Conservation (phyloP, 257 asterid species). For the Petrea volubilis region DNA sequence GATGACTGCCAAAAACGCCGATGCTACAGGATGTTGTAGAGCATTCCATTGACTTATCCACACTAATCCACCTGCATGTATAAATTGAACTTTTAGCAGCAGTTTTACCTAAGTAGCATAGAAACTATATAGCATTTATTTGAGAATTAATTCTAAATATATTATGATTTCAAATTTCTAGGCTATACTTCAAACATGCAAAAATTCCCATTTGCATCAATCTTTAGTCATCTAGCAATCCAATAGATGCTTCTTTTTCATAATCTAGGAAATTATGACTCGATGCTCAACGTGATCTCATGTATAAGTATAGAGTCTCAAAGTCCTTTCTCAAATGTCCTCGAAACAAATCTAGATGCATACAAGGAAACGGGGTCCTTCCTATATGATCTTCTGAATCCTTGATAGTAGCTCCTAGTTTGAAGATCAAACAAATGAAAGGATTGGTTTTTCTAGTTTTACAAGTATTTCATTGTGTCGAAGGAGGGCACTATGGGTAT, state of each 20-base stretch:
- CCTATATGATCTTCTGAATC: too few species aligned
- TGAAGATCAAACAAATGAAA: too few species aligned
- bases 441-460: too few species aligned
- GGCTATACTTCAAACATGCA: too few species aligned
- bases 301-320: not conserved
- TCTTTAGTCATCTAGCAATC: not conserved
- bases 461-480: not conserved
- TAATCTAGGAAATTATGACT: too few species aligned
- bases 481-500: not conserved
- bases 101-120: not conserved
- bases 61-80: slow-evolving; percentile 69
- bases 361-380: too few species aligned
- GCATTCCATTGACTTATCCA: slow-evolving; percentile 94
- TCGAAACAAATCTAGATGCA: not conserved
- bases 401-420: not conserved
- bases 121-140: too few species aligned
- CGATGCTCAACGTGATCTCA: too few species aligned
- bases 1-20: slow-evolving; percentile 77
- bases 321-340: not conserved
- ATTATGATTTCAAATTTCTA: too few species aligned
- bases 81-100: slow-evolving; percentile 26
- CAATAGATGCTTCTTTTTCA: not conserved
- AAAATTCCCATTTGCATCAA: too few species aligned
- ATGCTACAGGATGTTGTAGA: slow-evolving; percentile 92
- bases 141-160: too few species aligned